These are phyloP conservation scores for Termitomyces sp. DNA, from an alignment of 768 basidiomycete genomes.

Conservation along the genomic window DNA sequence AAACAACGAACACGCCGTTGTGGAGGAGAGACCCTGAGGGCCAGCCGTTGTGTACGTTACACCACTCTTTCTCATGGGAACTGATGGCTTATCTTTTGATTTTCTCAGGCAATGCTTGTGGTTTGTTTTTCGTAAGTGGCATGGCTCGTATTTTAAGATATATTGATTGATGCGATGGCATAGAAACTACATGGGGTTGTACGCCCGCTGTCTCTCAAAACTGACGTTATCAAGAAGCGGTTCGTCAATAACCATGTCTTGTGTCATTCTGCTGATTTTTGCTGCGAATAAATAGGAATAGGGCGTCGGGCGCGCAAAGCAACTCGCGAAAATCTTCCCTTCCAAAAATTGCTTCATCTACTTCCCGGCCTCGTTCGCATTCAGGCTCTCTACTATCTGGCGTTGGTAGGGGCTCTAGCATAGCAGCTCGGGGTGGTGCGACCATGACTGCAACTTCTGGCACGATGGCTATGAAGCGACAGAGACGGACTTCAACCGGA, in stretches of 20 bases:
- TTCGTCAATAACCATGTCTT: constrained; percentile 25
- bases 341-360: constrained; percentile 75
- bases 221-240: constrained; percentile 97
- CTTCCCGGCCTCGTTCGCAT: constrained; percentile 70
- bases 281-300: constrained; percentile 49
- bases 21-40: constrained; percentile 94
- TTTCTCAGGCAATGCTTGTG: constrained; percentile 78
- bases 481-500: constrained; percentile 72
- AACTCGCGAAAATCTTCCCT: constrained; percentile 62
- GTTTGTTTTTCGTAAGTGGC: constrained; percentile 81
- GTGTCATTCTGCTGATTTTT: constrained; percentile 4
- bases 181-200: constrained; percentile 97
- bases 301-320: constrained; percentile 73
- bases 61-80: background rate
- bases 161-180: constrained; percentile 7
- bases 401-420: constrained; percentile 25
- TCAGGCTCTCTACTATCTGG: constrained; percentile 55
- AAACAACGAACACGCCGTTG: constrained; percentile 91
- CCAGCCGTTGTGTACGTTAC: constrained; percentile 77
- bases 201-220: constrained; percentile 91
- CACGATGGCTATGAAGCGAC: constrained; percentile 65
- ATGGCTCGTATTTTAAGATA: constrained; percentile 4
- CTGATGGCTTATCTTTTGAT: constrained; percentile 15
- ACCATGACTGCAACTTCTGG: constrained; percentile 28
- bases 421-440: constrained; percentile 17